Evolutionary conservation across 495 filamentous ascomycete species (phyloP).

Genomic region (Xylaria telfairii): DNA sequence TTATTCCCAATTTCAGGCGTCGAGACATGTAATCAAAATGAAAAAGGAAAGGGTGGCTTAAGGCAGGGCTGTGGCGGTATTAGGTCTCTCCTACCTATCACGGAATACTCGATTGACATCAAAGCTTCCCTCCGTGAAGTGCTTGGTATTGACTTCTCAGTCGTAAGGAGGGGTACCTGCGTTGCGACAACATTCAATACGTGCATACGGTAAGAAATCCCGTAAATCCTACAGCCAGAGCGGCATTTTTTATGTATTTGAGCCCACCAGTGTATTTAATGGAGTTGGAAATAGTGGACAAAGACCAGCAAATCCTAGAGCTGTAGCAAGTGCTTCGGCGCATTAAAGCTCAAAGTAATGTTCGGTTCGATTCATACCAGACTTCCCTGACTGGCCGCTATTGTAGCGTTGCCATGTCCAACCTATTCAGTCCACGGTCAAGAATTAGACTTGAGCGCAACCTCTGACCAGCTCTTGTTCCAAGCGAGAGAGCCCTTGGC

Average conservation of each 20-base stretch:
- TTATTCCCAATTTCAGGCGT: not conserved
- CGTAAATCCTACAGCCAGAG: not conserved
- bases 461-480: constrained; percentile 85
- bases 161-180: not conserved
- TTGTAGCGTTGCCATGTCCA: constrained; percentile 64
- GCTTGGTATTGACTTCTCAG: not conserved
- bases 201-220: not conserved
- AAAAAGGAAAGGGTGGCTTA: not conserved
- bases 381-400: constrained; percentile 78
- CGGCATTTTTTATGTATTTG: not conserved
- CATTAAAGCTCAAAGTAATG: constrained; percentile 13
- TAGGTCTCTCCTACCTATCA: not conserved
- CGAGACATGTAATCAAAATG: not conserved
- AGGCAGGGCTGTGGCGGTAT: not conserved
- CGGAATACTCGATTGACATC: not conserved
- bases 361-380: constrained; percentile 48
- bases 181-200: not conserved
- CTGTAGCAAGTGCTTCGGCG: constrained; percentile 24
- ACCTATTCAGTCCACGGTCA: constrained; percentile 72
- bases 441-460: constrained; percentile 79
- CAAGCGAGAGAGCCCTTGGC: constrained; percentile 75
- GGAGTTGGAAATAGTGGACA: constrained; percentile 18
- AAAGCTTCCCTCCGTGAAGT: not conserved
- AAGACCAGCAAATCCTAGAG: constrained; percentile 21
- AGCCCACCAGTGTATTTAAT: not conserved